Percentiles rank a stretch among this genome's conserved stretches.
Conservation (phyloP, 345 rosid genomes). For the Brassica juncea region DNA sequence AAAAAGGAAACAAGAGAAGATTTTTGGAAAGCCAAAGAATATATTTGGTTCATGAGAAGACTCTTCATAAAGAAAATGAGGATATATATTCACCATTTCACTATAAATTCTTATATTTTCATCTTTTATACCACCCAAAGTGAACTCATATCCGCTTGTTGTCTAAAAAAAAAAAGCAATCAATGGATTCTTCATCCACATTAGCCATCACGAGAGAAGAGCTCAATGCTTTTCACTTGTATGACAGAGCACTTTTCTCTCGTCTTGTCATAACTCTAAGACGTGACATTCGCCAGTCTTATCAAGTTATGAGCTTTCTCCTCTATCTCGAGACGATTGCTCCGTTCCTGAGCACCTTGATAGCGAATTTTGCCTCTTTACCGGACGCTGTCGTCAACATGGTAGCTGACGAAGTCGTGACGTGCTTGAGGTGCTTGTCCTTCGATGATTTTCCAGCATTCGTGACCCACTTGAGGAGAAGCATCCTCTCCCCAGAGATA, state of each 20-base stretch:
- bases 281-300: conserved; percentile 51
- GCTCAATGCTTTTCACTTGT: conserved; percentile 52
- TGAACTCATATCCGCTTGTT: neutral
- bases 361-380: conserved; percentile 25
- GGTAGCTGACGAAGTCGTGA: conserved; percentile 54
- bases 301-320: conserved; percentile 60
- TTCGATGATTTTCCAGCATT: conserved; percentile 12
- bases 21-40: neutral
- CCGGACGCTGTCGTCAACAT: conserved; percentile 41
- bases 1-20: neutral
- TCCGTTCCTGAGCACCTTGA: conserved; percentile 20
- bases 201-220: conserved; percentile 38
- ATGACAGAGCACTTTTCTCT: conserved; percentile 51
- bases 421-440: conserved; percentile 47
- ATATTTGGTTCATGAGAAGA: neutral
- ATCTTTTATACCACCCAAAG: neutral
- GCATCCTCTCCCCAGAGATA: neutral
- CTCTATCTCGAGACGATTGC: conserved; percentile 55
- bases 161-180: neutral
- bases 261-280: conserved; percentile 48
- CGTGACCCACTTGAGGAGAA: neutral
- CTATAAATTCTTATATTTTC: neutral
- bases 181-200: conserved; percentile 11
- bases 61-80: neutral
- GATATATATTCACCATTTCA: neutral